These are phyloP conservation scores for Cicer cuneatum DNA, from an alignment of 306 rosid genomes.

Conservation along the genomic window DNA sequence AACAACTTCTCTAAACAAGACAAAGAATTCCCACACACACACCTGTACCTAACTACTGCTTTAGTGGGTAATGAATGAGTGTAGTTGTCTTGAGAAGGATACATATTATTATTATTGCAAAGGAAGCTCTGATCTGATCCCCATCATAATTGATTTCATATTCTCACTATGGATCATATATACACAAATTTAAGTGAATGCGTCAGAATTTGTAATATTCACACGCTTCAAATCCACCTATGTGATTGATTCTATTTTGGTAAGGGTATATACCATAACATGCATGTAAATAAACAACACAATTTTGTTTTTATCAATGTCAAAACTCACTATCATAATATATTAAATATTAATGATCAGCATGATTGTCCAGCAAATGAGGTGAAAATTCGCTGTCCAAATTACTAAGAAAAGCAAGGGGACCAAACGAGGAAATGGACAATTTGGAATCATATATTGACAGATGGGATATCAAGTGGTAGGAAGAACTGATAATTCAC, in stretches of 20 bases:
- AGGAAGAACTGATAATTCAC: constrained; percentile 60
- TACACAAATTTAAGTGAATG: constrained; percentile 9
- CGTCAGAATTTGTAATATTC: constrained; percentile 5
- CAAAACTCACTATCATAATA: neutral
- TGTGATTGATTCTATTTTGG: constrained; percentile 23
- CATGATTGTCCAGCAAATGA: constrained; percentile 13
- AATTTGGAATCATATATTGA: constrained; percentile 47
- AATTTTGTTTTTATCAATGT: neutral
- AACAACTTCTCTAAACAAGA: constrained; percentile 11
- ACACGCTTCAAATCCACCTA: neutral
- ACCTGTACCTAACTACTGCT: constrained; percentile 27
- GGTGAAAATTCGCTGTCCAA: constrained; percentile 42
- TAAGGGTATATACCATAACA: constrained; percentile 3
- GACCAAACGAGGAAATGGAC: constrained; percentile 42
- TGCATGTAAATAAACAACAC: neutral
- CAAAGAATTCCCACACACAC: neutral
- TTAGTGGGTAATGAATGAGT: constrained; percentile 1
- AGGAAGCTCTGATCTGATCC: constrained; percentile 41
- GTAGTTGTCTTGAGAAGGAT: constrained; percentile 41
- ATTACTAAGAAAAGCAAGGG: constrained; percentile 32
- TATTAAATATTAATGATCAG: neutral
- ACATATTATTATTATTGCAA: constrained; percentile 21
- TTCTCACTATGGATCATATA: constrained; percentile 3
- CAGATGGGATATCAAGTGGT: constrained; percentile 60
- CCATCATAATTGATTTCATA: constrained; percentile 45